phyloP scores from a whole-genome alignment of 2,329 filamentous ascomycete genomes.

The Colletotrichum cereale region DNA sequence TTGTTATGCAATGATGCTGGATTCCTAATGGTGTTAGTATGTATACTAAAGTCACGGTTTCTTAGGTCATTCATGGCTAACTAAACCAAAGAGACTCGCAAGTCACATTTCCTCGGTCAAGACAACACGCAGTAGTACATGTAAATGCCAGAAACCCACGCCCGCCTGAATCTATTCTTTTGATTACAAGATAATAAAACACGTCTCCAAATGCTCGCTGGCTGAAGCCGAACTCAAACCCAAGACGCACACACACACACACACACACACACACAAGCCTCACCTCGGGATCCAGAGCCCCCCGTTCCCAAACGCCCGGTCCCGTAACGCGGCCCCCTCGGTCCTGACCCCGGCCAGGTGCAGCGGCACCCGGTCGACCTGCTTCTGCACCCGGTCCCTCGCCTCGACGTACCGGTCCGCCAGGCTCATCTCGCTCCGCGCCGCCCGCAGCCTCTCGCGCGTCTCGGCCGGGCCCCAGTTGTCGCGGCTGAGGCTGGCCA shows the following conservation, averaged over 20 bases:
- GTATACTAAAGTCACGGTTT: too few relatives aligned
- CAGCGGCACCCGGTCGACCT: conserved; percentile 69
- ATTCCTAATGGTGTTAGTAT: too few relatives aligned
- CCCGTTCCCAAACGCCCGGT: conserved; percentile 62
- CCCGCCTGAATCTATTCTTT: neutral
- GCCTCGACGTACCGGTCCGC: conserved; percentile 61
- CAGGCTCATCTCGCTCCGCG: conserved; percentile 57
- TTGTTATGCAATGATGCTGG: too few relatives aligned
- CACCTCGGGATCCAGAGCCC: conserved; percentile 61
- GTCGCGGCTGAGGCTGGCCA: conserved; percentile 61
- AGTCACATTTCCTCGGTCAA: neutral
- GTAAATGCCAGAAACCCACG: neutral
- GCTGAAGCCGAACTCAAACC: neutral
- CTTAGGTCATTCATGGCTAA: too few relatives aligned
- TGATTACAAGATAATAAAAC: neutral
- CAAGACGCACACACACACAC: neutral
- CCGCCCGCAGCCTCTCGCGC: conserved; percentile 52
- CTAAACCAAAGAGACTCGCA: neutral
- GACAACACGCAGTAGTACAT: neutral
- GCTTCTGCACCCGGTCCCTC: conserved; percentile 63
- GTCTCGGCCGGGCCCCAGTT: conserved; percentile 59
- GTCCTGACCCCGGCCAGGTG: conserved; percentile 71
- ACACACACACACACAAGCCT: conserved; percentile 14
- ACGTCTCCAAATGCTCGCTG: neutral
- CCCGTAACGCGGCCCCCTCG: conserved; percentile 58